Base-by-base conservation (phyloP, 2,329 filamentous ascomycete genomes). In the Trichoderma gracile region DNA sequence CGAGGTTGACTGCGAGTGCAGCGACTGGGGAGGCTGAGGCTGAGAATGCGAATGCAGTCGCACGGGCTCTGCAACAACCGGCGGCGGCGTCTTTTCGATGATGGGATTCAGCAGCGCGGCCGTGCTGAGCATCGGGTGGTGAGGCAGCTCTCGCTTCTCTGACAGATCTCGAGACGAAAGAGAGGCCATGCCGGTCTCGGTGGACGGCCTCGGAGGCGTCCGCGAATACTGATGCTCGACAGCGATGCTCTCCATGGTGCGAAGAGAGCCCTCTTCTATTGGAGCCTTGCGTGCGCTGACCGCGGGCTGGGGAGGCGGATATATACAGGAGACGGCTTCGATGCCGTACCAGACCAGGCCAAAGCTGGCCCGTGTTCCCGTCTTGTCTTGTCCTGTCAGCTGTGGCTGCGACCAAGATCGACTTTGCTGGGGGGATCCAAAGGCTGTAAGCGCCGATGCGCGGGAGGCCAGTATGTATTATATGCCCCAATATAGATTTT, bases 91-190 rank as follows among this genome's bases (percentile, higher is more conserved):
- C 43, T 56, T 63, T 21, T 63, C 60, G 52, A 63, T 49, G 21
- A 63, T 63, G 30, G 58, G 58, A n/a, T 61, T 61, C 45, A 57
- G 27, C 61, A 57, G 17, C n/a, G 43, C 52, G 12, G 52, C 61
- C 14, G 53, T 64, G 46, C 45, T 64, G 10, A 55, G 38, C 23
- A 57, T 55, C 5, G 61, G 38, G 38, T 64, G 61, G 10, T 57
- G 61, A 64, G 61, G 63, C 23, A 61, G 27, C 45, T 65, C 57
- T 33, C 45, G 46, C 45, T 63, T 56, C 40, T 63, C 60, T 42
- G 52, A 52, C 3, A 25, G 49, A 43, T 49, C 50, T 23, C 25
- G 12, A 19, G 49, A 23, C n/a, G 53, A 27, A 55, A 54, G 53
- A 40, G 40, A 19, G 6, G 64, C 42, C 60, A 50, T 56, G 21